Evolutionary conservation across 164 flowering plant genomes (phyloP).

Genomic region (Umbellularia californica): DNA sequence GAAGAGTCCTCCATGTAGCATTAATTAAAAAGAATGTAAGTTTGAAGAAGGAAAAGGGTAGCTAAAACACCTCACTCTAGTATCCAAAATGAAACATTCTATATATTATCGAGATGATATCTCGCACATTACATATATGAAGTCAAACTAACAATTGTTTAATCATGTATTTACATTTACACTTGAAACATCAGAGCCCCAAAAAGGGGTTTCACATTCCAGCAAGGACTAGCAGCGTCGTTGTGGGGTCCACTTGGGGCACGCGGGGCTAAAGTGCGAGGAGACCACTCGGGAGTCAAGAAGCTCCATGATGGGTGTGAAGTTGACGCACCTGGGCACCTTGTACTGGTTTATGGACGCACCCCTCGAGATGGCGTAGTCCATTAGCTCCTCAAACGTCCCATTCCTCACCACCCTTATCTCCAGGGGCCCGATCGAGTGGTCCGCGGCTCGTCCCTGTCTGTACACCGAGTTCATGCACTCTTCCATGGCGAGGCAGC

Average conservation of each 20-base stretch:
- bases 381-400: constrained; percentile 83
- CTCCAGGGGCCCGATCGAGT: constrained; percentile 72
- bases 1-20: no score
- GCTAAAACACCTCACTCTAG: neutral
- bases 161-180: neutral
- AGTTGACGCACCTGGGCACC: constrained; percentile 70
- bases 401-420: constrained; percentile 63
- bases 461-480: constrained; percentile 69
- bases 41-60: no score
- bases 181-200: neutral
- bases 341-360: constrained; percentile 84
- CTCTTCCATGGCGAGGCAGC: constrained; percentile 77
- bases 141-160: neutral
- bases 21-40: no score
- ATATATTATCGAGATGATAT: no score
- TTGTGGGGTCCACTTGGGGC: constrained; percentile 57
- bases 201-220: neutral
- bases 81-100: neutral
- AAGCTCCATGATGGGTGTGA: constrained; percentile 63
- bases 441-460: constrained; percentile 59
- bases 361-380: constrained; percentile 73
- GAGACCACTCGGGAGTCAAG: constrained; percentile 62
- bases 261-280: constrained; percentile 49
- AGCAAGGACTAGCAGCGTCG: neutral
- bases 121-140: neutral